Evolutionary conservation across 2,329 filamentous ascomycete species (phyloP), one percentile per base, ranked within the genome.

Genomic region (Fusarium pseudoanthophilum): DNA sequence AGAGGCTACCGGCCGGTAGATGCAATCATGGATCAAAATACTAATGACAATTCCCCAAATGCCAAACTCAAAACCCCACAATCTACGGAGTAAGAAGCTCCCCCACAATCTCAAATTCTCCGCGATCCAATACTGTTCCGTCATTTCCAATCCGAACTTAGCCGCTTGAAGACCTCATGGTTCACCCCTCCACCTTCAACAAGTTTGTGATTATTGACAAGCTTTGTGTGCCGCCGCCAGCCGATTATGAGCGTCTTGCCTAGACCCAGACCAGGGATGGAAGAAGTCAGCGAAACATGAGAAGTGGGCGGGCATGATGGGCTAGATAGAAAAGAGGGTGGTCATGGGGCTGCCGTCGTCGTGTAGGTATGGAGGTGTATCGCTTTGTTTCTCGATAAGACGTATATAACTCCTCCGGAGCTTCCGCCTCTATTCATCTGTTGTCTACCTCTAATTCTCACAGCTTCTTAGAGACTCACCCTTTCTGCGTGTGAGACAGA

Each of bases 141-240:
- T 75, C 43, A 78, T 78, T 77, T 76, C 67, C 74, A 78, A 78
- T 78, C 77, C 77, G 77, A 78, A 78, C 73, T 71, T 78, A 78
- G 70, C 77, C 77, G 77, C 73, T 69, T 61, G 69, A 58, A 69
- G 61, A 63, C 57, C 67, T 60, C 30, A 52, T 49, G 18, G 45
- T 63, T 48, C 28, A 39, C 51, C 55, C 46, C 71, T 65, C 72
- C 69, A 69, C 49, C 62, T 51, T 56, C 60, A 53, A 60, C 30
- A 61, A 52, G 37, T 53, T 57, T 58, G 49, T 63, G 64, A 40
- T 61, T 60, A 75, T 75, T 67, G 68, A 78, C 71, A 72, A 76
- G 64, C 67, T 66, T 51, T 69, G 55, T 77, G 64, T 78, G 78
- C 79, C 79, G 79, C 68, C 49, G 64, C 67, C 75, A 80, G 71